A percentile compares a stretch with the other conserved stretches of the same genome.
Conservation (phyloP, 768 basidiomycete genomes). For the Collybia mongolica region DNA sequence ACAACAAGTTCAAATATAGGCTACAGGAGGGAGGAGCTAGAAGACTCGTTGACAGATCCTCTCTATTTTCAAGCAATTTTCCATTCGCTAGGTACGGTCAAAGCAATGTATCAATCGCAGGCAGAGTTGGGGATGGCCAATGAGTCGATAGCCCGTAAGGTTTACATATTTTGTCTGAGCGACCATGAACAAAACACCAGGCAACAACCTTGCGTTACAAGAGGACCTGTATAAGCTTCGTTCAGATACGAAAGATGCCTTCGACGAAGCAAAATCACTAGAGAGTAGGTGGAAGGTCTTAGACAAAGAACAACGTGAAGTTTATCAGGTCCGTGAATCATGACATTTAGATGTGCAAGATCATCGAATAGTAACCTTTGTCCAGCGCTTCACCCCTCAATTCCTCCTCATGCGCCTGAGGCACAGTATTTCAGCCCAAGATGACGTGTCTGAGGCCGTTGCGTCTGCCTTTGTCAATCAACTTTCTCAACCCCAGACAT, state of each 20-base stretch:
- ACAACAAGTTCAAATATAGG: constrained; percentile 5
- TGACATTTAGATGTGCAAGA: not conserved
- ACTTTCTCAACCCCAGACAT: constrained; percentile 25
- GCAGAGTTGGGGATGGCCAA: constrained; percentile 82
- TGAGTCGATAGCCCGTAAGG: constrained; percentile 81
- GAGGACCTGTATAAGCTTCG: constrained; percentile 74
- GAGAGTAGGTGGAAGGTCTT: constrained; percentile 85
- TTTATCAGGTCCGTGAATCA: constrained; percentile 71
- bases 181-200: constrained; percentile 35
- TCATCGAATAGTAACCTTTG: not conserved
- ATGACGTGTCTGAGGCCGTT: constrained; percentile 83
- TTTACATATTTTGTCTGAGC: not conserved
- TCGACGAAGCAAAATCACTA: constrained; percentile 80
- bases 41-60: constrained; percentile 81
- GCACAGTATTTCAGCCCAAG: constrained; percentile 88
- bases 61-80: constrained; percentile 87
- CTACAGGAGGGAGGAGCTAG: constrained; percentile 83
- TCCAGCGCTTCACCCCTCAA: constrained; percentile 78
- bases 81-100: constrained; percentile 74
- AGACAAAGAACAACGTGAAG: constrained; percentile 83
- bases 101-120: constrained; percentile 72
- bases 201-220: constrained; percentile 73
- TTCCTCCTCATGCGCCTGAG: constrained; percentile 86
- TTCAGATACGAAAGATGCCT: constrained; percentile 81
- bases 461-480: constrained; percentile 82